Conservation (phyloP, 2,329 filamentous ascomycete species). For the Pestalotiopsis sp. region DNA sequence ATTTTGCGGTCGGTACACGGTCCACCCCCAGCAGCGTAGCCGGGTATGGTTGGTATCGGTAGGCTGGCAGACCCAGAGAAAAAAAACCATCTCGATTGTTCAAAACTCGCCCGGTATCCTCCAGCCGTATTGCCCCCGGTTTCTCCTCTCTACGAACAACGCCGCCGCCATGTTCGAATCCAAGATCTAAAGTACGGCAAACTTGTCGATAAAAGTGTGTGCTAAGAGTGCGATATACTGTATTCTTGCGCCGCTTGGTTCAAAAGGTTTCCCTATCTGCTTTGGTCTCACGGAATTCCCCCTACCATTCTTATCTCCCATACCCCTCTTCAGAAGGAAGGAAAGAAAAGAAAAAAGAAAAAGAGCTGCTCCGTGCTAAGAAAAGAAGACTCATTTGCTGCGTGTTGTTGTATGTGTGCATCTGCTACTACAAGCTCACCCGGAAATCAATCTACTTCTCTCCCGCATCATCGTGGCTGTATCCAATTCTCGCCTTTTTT, state of each 20-base stretch:
- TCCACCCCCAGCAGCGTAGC: not conserved
- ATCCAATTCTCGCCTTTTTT: constrained; percentile 14
- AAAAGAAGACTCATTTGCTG: not conserved
- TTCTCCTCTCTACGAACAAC: constrained; percentile 49
- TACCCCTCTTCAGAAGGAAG: not conserved
- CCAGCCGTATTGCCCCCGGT: constrained; percentile 25
- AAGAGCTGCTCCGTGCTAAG: not conserved
- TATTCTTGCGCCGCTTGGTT: constrained; percentile 11
- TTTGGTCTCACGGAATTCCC: constrained; percentile 20
- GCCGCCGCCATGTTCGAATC: constrained; percentile 57
- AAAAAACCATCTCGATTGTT: constrained; percentile 20
- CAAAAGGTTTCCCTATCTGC: constrained; percentile 15
- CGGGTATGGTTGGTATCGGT: not conserved
- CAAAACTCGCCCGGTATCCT: constrained; percentile 38
- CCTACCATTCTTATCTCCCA: not conserved
- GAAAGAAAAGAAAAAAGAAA: not conserved
- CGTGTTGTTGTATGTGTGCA: not conserved
- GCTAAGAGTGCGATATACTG: constrained; percentile 32
- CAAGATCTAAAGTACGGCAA: constrained; percentile 54
- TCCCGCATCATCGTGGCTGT: constrained; percentile 16
- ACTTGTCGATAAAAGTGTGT: constrained; percentile 52
- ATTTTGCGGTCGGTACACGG: not conserved
- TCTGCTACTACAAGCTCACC: constrained; percentile 8
- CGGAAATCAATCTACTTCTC: constrained; percentile 14
- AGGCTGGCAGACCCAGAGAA: not conserved